Evolutionary conservation across 345 rosid species (phyloP), one percentile per base, ranked within the genome.

Genomic region (Brassica juncea): DNA sequence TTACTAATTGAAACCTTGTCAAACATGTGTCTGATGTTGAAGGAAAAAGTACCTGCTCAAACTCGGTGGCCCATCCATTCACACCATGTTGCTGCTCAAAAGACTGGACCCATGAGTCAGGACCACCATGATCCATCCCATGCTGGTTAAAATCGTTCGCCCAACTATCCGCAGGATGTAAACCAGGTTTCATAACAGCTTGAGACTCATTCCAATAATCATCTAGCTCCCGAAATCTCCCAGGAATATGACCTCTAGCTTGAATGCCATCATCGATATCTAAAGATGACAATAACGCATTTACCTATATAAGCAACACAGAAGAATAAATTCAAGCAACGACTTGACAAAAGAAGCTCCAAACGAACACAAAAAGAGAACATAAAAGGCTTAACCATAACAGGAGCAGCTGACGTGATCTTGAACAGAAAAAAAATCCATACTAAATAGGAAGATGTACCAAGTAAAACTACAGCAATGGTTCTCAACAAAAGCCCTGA

Each of bases 151-250:
- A 96, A 82, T 93, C 99, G 19, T 83, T 35, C 30, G 86, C 85
- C 99, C 98, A 96, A 81, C 86, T 85, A 77, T 96, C 94, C 11
- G 88, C 86, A 80, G 86, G 84, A 80, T 85, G 92, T 64, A 89
- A 79, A 80, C 81, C 87, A 71, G 90, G 88, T 70, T 83, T 85
- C 79, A 80, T 35, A 81, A 84, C 68, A 77, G 91, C 89, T 86
- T 93, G 99, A 15, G 98, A 96, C 87, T 96, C 99, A 79, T 93
- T 93, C 99, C 99, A 96, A 73, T 93, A 88, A 80, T 84, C 92
- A 75, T 96, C 99, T 82, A 96, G 81, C 85, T 96, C 99, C 58
- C 76, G 86, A 68, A 84, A 88, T 85, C 98, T 88, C 83, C 92
- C 91, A 68, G 97, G 91, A 21, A 86, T 30, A 82, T 89, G 90